phyloP scores from a whole-genome alignment of 2,329 filamentous ascomycete species.

The Pyricularia sp. region DNA sequence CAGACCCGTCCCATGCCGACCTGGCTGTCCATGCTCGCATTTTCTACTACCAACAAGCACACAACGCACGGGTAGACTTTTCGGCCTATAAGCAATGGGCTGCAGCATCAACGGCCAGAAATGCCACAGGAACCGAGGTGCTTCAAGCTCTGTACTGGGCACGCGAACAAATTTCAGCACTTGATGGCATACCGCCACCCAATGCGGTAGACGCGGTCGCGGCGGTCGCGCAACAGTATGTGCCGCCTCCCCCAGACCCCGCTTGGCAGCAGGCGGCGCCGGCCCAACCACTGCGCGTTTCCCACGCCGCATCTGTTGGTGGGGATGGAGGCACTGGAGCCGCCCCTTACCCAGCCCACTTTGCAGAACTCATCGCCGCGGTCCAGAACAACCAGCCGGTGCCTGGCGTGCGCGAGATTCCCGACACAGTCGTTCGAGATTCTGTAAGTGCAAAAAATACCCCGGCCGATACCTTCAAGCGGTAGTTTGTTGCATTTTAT shows the following conservation, averaged over 20 bases:
- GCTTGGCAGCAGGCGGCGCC: slow-evolving; percentile 39
- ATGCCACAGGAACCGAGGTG: slow-evolving; percentile 8
- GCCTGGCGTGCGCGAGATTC: slow-evolving; percentile 78
- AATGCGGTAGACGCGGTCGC: not conserved
- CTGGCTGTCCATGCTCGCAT: slow-evolving; percentile 12
- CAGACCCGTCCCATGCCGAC: slow-evolving; percentile 10
- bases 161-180: slow-evolving; percentile 13
- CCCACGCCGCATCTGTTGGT: slow-evolving; percentile 14
- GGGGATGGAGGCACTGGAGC: slow-evolving; percentile 14
- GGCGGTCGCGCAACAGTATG: not conserved
- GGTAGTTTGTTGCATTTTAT: not conserved
- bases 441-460: slow-evolving; percentile 37
- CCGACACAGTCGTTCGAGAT: slow-evolving; percentile 61
- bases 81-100: slow-evolving; percentile 9
- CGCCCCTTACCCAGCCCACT: slow-evolving; percentile 66
- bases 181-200: not conserved
- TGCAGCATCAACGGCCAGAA: slow-evolving; percentile 6
- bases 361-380: slow-evolving; percentile 74
- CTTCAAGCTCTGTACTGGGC: slow-evolving; percentile 16
- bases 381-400: slow-evolving; percentile 73
- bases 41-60: slow-evolving; percentile 12
- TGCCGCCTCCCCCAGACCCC: slow-evolving; percentile 9
- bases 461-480: not conserved
- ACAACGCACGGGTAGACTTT: slow-evolving; percentile 10
- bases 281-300: slow-evolving; percentile 30